Base-by-base conservation (phyloP, 148 eudicot genomes). In the Nepenthes mirabilis region DNA sequence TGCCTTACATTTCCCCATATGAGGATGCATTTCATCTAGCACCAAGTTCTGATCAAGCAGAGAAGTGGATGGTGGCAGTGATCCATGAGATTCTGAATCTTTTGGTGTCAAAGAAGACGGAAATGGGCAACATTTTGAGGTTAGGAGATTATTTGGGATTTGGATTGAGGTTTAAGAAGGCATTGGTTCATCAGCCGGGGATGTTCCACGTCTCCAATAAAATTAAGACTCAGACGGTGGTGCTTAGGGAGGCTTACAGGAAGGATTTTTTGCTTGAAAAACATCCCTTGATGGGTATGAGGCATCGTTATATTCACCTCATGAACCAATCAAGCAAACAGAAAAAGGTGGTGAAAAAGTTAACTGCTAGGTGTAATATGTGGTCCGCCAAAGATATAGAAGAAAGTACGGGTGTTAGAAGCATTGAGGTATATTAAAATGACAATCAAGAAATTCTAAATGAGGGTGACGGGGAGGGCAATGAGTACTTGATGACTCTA, bases 1-100 rank as follows among this genome's bases (percentile, higher is more conserved):
- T 89, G 77, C 97, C 94, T n/a, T 86, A 81, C 70, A 78, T 86
- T 61, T 86, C 97, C 1, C 94, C 97, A 0, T 89, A 89, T 56
- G 94, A 81, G 77, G 65, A 83, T 56, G 90, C 82, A 10, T 83
- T 78, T 60, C 85, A 86, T 76, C 65, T 86, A 64, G 64, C 77
- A 0, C 78, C 86, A 0, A 71, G 66, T 37, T 66, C 90, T 57
- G 90, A 89, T 68, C 90, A 83, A 48, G 81, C 85, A 6, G 94
- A 86, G 74, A 86, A 82, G 63, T 86, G 80, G 79, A 66, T 78
- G 1, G 90, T 89, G 52, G 80, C 84, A 0, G 81, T 83, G 61
- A 64, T 89, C 11, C 97, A 89, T 56, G 97, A 89, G 70, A 50
- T 86, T 65, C 57, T 85, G 60, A 74, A 75, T 57, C 82, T 89